Conservation (phyloP, 2,329 filamentous ascomycete species). For the Botrytis cinerea region DNA sequence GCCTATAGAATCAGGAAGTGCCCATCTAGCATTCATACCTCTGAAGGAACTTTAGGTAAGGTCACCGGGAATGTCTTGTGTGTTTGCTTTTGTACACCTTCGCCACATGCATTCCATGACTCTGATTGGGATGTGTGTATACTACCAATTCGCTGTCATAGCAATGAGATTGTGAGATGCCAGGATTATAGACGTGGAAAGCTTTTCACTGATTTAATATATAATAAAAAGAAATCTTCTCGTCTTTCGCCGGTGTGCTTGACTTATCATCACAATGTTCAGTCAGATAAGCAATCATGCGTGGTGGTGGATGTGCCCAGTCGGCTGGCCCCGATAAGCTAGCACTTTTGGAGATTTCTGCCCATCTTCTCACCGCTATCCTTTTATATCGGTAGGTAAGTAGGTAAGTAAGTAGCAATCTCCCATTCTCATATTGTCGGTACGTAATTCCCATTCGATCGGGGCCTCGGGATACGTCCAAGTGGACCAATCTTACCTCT, state of each 20-base stretch:
- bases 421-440: background rate
- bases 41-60: too few species aligned
- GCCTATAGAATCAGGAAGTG: background rate
- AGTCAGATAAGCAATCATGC: background rate
- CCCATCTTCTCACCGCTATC: background rate
- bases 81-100: background rate
- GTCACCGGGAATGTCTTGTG: too few species aligned
- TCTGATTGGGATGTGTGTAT: too few species aligned
- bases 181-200: background rate
- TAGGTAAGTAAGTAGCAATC: too few species aligned
- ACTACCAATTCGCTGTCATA: background rate
- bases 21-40: too few species aligned
- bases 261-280: background rate
- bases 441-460: background rate
- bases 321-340: background rate
- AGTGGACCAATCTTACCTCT: background rate
- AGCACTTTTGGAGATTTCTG: background rate
- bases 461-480: background rate
- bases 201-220: too few species aligned
- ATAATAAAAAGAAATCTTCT: background rate
- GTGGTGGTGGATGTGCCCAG: background rate
- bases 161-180: background rate
- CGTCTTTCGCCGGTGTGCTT: background rate
- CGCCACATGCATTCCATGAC: background rate
- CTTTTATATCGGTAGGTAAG: background rate